Evolutionary conservation across 129 eudicot genomes (phyloP), one percentile per base, ranked within the genome.

Genomic region (Erigeron canadensis): DNA sequence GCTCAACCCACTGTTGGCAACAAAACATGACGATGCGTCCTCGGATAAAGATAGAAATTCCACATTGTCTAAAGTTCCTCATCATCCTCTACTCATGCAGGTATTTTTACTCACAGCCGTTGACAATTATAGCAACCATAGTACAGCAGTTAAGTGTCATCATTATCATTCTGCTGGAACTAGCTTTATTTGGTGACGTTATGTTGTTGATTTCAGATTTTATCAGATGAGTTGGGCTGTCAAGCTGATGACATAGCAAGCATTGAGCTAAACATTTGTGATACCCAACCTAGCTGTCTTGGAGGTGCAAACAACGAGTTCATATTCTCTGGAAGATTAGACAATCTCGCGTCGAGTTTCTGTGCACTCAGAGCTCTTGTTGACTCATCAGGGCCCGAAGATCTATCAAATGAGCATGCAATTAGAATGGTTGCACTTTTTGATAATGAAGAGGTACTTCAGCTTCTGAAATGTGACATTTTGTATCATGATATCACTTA

Each of bases 251-350:
- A 93, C 73, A 85, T 93, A 68, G 86, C 75, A 16, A 87, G 81
- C 77, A 71, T 93, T 39, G 98, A 93, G 69, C 75, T 93, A 51
- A 89, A 93, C 80, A 81, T 89, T 42, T 93, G 98, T 81, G 98
- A 93, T 68, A 89, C 95, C 22, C 98, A 93, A 68, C 96, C 98
- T 54, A 89, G 98, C 78, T 87, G 95, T 70, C 91, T 93, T 63
- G 98, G 96, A 71, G 98, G 98, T 79, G 91, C 87, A 9, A 83
- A 83, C 71, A 80, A 93, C 60, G 98, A 93, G 84, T 93, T 93
- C 70, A 84, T 93, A 84, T 93, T 89, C 80, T 93, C 98, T 71
- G 98, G 98, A 74, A 82, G 98, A 85, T 63, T 93, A 77, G 98
- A 89, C 79, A 93, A 93, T 80, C 90, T 93, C 64, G 96, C 96